Conservation (phyloP, 2,329 filamentous ascomycete species). For the Epichloe gansuensis region DNA sequence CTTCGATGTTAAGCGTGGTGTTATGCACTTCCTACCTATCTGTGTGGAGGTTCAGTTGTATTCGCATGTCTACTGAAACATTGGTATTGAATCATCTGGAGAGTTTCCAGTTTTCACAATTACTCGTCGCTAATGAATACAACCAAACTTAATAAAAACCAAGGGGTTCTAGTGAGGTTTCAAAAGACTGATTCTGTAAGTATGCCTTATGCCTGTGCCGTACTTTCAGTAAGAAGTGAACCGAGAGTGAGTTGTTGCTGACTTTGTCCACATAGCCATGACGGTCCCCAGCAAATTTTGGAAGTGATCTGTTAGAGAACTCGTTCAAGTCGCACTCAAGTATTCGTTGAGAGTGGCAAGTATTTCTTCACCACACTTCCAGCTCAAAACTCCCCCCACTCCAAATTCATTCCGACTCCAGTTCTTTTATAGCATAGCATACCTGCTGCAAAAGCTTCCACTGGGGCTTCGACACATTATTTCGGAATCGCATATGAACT, state of each 20-base stretch:
- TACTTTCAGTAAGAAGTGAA: background rate
- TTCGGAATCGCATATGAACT: too few relatives aligned
- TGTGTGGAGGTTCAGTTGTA: too few relatives aligned
- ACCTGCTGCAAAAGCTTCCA: background rate
- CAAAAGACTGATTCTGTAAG: background rate
- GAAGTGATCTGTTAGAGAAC: background rate
- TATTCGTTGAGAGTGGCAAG: background rate
- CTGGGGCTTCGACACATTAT: background rate
- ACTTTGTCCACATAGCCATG: background rate
- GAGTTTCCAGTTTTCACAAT: too few relatives aligned
- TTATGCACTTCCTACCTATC: too few relatives aligned
- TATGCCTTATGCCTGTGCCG: background rate
- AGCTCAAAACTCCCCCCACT: background rate
- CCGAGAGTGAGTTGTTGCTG: background rate
- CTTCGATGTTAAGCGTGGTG: too few relatives aligned
- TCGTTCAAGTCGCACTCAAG: background rate
- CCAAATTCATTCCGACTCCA: background rate
- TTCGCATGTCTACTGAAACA: too few relatives aligned
- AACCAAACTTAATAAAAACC: too few relatives aligned
- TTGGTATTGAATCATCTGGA: too few relatives aligned
- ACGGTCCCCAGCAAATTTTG: background rate
- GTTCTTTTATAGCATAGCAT: background rate
- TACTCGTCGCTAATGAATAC: too few relatives aligned
- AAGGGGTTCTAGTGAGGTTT: background rate
- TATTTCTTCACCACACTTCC: background rate